A percentile compares a stretch with the other conserved stretches of the same genome.
Evolutionary conservation across 2,329 filamentous ascomycete species (phyloP).

Genomic region (Stagonosporopsis vannaccii): DNA sequence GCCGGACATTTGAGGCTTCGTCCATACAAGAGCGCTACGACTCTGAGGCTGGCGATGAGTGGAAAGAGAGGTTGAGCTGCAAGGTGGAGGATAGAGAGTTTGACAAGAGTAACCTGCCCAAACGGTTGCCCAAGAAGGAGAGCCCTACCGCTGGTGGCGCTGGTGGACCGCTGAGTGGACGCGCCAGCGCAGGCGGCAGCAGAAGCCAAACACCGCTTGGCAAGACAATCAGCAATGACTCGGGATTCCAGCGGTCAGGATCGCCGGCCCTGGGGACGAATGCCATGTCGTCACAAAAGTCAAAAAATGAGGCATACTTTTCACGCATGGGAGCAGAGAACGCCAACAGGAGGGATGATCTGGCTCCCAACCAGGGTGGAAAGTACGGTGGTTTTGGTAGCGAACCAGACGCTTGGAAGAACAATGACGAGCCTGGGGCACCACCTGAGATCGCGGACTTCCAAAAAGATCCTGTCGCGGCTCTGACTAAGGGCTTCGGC

Average conservation of each 20-base stretch:
- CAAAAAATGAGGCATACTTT: conserved; percentile 87
- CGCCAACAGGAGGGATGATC: conserved; percentile 72
- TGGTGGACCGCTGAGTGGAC: conserved; percentile 40
- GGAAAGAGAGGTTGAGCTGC: conserved; percentile 86
- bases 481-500: conserved; percentile 89
- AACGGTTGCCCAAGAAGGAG: conserved; percentile 48
- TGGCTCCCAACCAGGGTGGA: conserved; percentile 89
- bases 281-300: conserved; percentile 57
- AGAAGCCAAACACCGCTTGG: conserved; percentile 50
- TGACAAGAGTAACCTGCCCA: conserved; percentile 71
- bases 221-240: conserved; percentile 44
- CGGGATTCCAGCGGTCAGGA: conserved; percentile 40
- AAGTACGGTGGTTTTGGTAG: conserved; percentile 94
- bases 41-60: conserved; percentile 90
- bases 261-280: conserved; percentile 51
- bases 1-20: conserved; percentile 76
- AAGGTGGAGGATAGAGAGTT: conserved; percentile 91
- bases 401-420: conserved; percentile 64
- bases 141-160: conserved; percentile 30
- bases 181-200: conserved; percentile 47
- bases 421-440: conserved; percentile 50
- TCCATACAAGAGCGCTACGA: conserved; percentile 92
- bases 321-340: conserved; percentile 84
- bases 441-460: conserved; percentile 83
- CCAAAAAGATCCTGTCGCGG: conserved; percentile 87